These are phyloP conservation scores for Adansonia madagascariensis DNA, from an alignment of 441 rosid genomes.

Conservation along the genomic window DNA sequence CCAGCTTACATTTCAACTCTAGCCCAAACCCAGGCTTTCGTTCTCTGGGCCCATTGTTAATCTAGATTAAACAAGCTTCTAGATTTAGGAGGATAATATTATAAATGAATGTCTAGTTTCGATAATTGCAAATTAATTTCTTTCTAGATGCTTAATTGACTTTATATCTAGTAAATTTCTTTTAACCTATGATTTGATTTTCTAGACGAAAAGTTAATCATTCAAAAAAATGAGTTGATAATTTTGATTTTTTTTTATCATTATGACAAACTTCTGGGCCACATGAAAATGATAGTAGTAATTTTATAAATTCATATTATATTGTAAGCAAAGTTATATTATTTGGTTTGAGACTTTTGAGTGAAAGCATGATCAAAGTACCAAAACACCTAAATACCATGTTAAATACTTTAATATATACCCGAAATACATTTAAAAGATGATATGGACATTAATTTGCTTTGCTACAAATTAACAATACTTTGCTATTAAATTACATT, in stretches of 20 bases:
- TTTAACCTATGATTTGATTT: background rate
- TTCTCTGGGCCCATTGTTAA: background rate
- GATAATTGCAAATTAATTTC: background rate
- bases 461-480: background rate
- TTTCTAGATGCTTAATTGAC: background rate
- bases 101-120: background rate
- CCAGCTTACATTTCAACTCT: background rate
- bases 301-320: background rate
- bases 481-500: slow-evolving; percentile 3
- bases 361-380: background rate
- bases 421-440: background rate
- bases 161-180: background rate
- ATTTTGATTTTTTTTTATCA: background rate
- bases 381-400: background rate
- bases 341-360: background rate
- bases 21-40: background rate
- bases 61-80: background rate
- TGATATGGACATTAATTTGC: background rate
- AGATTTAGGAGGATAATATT: background rate
- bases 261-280: background rate
- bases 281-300: background rate
- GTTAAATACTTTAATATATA: background rate
- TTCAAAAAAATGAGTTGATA: background rate
- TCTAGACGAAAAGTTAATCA: background rate
- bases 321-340: no score